Evolutionary conservation across 1,139 yeast species (phyloP).

Genomic region (Geotrichum fermentans): DNA sequence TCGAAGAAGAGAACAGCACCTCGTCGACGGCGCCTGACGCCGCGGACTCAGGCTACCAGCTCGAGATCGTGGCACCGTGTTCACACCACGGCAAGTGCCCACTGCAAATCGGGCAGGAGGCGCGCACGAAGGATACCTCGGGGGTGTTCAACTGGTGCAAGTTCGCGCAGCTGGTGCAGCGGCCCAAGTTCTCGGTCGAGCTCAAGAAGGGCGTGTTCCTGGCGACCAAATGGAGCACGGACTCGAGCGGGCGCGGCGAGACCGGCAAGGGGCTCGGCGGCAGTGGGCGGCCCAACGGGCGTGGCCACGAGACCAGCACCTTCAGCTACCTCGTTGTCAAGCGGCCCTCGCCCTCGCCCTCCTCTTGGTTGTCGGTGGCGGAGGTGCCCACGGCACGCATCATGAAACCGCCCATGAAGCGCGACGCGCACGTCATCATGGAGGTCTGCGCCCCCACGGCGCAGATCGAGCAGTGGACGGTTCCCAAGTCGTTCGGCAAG

Average conservation of each 20-base stretch:
- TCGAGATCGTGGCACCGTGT: slow-evolving; percentile 74
- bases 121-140: slow-evolving; percentile 55
- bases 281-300: slow-evolving; percentile 70
- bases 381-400: slow-evolving; percentile 52
- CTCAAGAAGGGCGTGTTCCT: slow-evolving; percentile 74
- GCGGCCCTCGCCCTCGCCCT: slow-evolving; percentile 40
- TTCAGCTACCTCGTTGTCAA: slow-evolving; percentile 73
- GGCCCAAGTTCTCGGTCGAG: slow-evolving; percentile 76
- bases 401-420: slow-evolving; percentile 64
- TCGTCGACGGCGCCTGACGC: slow-evolving; percentile 12
- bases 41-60: slow-evolving; percentile 9
- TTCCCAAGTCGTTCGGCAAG: slow-evolving; percentile 73
- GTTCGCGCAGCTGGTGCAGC: slow-evolving; percentile 62
- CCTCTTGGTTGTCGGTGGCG: slow-evolving; percentile 30
- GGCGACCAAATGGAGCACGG: slow-evolving; percentile 66
- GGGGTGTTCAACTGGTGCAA: slow-evolving; percentile 65
- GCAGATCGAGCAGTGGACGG: slow-evolving; percentile 75
- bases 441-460: slow-evolving; percentile 80
- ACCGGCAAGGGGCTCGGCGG: slow-evolving; percentile 50
- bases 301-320: slow-evolving; percentile 66
- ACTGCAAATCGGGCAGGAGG: slow-evolving; percentile 68
- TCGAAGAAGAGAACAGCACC: slow-evolving; percentile 31
- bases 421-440: slow-evolving; percentile 77
- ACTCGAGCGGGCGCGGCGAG: slow-evolving; percentile 36
- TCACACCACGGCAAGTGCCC: slow-evolving; percentile 87